These are phyloP conservation scores for Hygrocybe punicea DNA, from an alignment of 768 basidiomycete genomes.

Conservation along the genomic window DNA sequence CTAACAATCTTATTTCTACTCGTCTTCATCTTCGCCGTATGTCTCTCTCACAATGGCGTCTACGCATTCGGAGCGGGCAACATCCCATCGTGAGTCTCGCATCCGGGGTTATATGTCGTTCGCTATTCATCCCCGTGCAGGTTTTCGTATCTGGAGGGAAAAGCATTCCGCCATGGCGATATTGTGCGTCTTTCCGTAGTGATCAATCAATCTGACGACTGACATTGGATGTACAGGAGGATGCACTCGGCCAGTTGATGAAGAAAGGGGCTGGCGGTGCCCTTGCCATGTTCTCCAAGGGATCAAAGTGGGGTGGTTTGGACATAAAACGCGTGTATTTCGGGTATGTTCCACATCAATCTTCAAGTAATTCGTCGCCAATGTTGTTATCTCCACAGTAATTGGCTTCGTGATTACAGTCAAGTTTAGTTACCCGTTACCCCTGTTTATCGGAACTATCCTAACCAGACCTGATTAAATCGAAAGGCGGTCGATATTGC, in stretches of 20 bases:
- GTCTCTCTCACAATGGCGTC: slow-evolving; percentile 55
- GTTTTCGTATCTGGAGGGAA: slow-evolving; percentile 83
- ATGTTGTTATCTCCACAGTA: slow-evolving; percentile 39
- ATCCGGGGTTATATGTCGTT: slow-evolving; percentile 8
- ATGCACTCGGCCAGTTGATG: slow-evolving; percentile 56
- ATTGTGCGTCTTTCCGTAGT: slow-evolving; percentile 49
- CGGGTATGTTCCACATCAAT: slow-evolving; percentile 44
- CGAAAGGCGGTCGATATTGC: slow-evolving; percentile 76
- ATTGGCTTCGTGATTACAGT: slow-evolving; percentile 88
- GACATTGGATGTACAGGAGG: slow-evolving; percentile 50
- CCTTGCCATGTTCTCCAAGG: slow-evolving; percentile 59
- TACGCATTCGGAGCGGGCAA: slow-evolving; percentile 83
- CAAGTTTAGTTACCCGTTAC: slow-evolving; percentile 40
- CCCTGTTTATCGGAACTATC: neutral
- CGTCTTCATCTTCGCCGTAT: slow-evolving; percentile 52
- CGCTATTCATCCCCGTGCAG: slow-evolving; percentile 34
- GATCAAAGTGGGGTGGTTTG: slow-evolving; percentile 69
- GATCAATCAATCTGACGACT: slow-evolving; percentile 23
- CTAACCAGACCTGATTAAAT: neutral
- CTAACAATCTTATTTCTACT: slow-evolving; percentile 43
- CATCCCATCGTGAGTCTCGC: slow-evolving; percentile 61
- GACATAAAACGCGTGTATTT: slow-evolving; percentile 85
- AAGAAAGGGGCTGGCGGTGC: slow-evolving; percentile 54
- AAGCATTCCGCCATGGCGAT: slow-evolving; percentile 85
- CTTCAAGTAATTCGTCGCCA: neutral